Evolutionary conservation across 768 basidiomycete species (phyloP), one percentile per base, ranked within the genome.

Genomic region (Mycena alexandri): DNA sequence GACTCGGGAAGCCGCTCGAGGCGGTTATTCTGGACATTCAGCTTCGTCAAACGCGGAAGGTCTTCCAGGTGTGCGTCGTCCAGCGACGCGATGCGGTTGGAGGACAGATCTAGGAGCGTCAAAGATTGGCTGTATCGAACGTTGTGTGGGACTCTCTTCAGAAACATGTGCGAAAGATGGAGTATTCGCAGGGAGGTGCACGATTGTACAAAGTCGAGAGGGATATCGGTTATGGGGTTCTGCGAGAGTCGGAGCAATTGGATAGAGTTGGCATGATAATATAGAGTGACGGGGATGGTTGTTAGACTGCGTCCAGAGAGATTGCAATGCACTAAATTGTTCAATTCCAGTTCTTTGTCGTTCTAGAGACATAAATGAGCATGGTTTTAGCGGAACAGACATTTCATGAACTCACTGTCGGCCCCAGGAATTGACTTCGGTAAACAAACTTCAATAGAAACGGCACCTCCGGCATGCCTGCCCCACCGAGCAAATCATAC

Each of bases 151-250:
- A 99, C 91, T 68, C 92, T 91, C 78, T 96, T 97, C 85, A 98
- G 91, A 10, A 92, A 93, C 92, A 97, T 97, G 70, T 94, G 89
- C 14, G 92, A 90, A 42, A 99, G 82, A 14, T 90, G 88, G 42
- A 99, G 87, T 72, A 97, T 95, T 60, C 90, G 89, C 12, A 99
- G 86, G 5, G 83, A 86, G 1, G 87, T 87, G 76, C 95, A 97
- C 9, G 91, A 88, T 77, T 97, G 93, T 57, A 98, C 91, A 75
- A 99, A 99, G 79, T 99, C 98, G 50, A 94, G 89, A 1, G 97
- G 97, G 38, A 99, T 91, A 77, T 98, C 96, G 55, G 95, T 86
- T 87, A 97, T 94, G 2, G 96, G 95, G 75, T 99, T 99, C n/a
- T 93, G 89, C 3, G 95, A 96, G 16, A 99, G 86, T 68, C 92